Conservation (phyloP, 495 filamentous ascomycete species). For the Aspergillus kassunensis region DNA sequence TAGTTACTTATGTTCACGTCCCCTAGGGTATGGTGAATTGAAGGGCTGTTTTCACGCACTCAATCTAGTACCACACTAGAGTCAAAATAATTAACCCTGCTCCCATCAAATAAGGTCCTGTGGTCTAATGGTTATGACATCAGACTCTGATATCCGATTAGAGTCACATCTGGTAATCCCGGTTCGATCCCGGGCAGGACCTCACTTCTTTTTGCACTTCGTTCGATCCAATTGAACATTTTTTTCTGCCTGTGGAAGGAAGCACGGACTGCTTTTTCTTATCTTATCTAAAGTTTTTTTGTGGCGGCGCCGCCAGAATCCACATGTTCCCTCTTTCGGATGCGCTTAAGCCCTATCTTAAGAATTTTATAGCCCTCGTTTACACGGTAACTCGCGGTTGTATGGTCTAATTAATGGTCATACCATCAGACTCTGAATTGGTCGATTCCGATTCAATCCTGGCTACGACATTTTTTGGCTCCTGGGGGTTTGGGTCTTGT, state of each 20-base stretch:
- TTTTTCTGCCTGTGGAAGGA: no score
- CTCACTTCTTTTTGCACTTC: neutral
- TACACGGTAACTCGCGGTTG: neutral
- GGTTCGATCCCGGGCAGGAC: slow-evolving; percentile 2
- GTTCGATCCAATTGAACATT: neutral
- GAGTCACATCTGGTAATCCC: slow-evolving; percentile 4
- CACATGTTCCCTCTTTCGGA: neutral
- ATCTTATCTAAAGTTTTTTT: neutral
- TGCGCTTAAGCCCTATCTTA: neutral
- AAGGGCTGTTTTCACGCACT: no score
- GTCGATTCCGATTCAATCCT: slow-evolving; percentile 16
- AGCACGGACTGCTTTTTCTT: neutral
- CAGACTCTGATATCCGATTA: slow-evolving; percentile 5
- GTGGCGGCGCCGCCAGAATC: no score
- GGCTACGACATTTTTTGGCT: slow-evolving; percentile 10
- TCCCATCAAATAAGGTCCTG: neutral
- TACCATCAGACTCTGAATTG: slow-evolving; percentile 14
- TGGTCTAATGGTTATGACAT: slow-evolving; percentile 11
- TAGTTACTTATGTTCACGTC: no score
- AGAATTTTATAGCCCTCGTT: neutral
- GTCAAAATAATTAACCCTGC: no score
- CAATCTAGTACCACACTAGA: no score
- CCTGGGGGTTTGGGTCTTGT: neutral
- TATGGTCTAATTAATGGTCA: slow-evolving; percentile 14
- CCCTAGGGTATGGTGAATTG: no score